Percentiles rank a stretch among this genome's conserved stretches.
Conservation (phyloP, 345 rosid species). For the Eucalyptus albens region DNA sequence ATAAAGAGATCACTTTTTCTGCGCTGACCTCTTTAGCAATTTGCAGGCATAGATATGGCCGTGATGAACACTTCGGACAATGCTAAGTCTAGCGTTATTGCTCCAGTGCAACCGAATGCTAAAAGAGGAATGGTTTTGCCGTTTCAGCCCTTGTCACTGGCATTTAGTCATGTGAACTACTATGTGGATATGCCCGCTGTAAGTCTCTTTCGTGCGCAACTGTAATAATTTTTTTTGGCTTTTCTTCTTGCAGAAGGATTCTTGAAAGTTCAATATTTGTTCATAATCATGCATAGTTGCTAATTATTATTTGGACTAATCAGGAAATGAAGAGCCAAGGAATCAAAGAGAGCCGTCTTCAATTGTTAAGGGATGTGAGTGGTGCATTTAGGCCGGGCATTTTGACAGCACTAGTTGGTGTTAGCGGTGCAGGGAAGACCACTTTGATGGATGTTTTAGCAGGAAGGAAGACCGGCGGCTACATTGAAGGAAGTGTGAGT, state of each 20-base stretch:
- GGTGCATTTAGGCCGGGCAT: constrained; percentile 81
- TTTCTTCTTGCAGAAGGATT: background rate
- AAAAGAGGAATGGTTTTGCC: constrained; percentile 64
- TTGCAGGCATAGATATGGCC: constrained; percentile 16
- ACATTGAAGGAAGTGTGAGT: constrained; percentile 50
- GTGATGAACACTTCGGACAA: background rate
- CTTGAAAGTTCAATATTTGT: background rate
- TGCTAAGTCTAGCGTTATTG: background rate
- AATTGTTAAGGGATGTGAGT: constrained; percentile 45
- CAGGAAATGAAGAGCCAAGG: constrained; percentile 78
- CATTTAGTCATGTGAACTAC: constrained; percentile 58
- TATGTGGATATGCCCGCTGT: constrained; percentile 79
- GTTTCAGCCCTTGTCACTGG: constrained; percentile 63
- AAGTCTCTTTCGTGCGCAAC: background rate
- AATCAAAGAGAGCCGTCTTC: constrained; percentile 41
- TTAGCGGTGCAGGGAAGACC: constrained; percentile 87
- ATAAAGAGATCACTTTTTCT: background rate
- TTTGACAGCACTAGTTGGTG: constrained; percentile 68
- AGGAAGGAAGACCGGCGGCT: constrained; percentile 68
- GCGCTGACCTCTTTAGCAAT: background rate
- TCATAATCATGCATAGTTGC: background rate
- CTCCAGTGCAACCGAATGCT: background rate
- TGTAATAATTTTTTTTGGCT: background rate
- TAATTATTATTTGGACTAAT: background rate
- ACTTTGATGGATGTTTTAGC: constrained; percentile 76